Evolutionary conservation across 805 yeast species (phyloP), one percentile per base, ranked within the genome.

Genomic region (Metschnikowia peoriensis): DNA sequence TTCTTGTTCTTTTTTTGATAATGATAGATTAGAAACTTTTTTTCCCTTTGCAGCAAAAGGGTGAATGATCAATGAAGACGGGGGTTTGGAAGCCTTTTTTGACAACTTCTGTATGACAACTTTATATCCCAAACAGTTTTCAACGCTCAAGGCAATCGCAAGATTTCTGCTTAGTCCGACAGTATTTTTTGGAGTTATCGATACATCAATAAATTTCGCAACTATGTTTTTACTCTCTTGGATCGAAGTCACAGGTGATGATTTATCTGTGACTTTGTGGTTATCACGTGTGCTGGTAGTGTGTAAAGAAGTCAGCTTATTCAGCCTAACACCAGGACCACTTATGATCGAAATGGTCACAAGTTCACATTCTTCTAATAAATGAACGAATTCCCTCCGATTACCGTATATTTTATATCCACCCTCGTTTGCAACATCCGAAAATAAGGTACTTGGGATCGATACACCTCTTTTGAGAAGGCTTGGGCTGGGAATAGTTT

Each of bases 131-230:
- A 82, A 71, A 14, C 63, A 57, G 7, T 64, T 62, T 35, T 77
- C 78, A 1, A 82, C 68, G 0, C 83, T 82, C 28, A 89, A 70
- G 0, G 91, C 83, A 17, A 77, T 67, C 0, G 88, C 76, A 37
- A 87, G 68, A 4, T 78, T 67, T 15, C 65, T 62, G 0, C 91
- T 83, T 9, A 88, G 59, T 0, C 83, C 86, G 9, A 78, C 80
- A 29, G 73, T 72, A 14, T 71, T 68, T 0, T 62, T 53, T 0
- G 77, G 73, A 0, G 72, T 67, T 0, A 57, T 48, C 2, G 70
- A 61, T 55, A 59, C 66, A 53, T 75, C 72, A 0, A 79, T 70
- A 2, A 86, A 60, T 38, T 70, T 74, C 0, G 91, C 93, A 1
- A 78, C 70, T 0, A 87, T 64, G 32, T 75, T 67, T 42, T 64